Conservation (phyloP, 169 alveolate genomes). For the Plasmodium blacklocki region DNA sequence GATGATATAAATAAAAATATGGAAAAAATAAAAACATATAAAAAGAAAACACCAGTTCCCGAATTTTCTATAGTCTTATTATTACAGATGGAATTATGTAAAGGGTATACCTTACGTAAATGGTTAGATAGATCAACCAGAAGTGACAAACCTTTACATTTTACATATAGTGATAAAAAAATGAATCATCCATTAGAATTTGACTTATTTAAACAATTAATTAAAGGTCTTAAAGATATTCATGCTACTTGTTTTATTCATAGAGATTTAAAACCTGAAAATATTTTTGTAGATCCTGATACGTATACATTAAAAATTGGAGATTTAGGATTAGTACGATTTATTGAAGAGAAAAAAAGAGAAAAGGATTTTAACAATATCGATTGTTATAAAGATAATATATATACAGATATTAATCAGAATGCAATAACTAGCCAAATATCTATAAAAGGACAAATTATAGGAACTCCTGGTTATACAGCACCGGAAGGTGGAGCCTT, state of each 20-base stretch:
- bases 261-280: constrained; percentile 94
- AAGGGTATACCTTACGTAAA: constrained; percentile 90
- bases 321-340: constrained; percentile 93
- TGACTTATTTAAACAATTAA: constrained; percentile 88
- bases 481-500: constrained; percentile 94
- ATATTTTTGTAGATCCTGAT: constrained; percentile 90
- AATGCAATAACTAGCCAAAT: constrained; percentile 77
- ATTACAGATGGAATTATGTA: constrained; percentile 92
- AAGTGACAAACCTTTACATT: constrained; percentile 80
- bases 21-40: constrained; percentile 36
- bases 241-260: constrained; percentile 91
- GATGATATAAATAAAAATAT: constrained; percentile 66
- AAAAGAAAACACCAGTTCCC: constrained; percentile 76
- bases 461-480: constrained; percentile 93
- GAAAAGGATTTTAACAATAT: constrained; percentile 73
- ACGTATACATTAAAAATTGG: constrained; percentile 89
- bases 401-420: constrained; percentile 65
- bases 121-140: constrained; percentile 88
- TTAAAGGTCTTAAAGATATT: constrained; percentile 91
- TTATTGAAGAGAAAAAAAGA: constrained; percentile 85
- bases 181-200: constrained; percentile 83
- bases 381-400: constrained; percentile 57
- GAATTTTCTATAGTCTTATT: constrained; percentile 84
- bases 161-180: constrained; percentile 72
- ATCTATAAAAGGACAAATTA: constrained; percentile 89